A percentile compares a stretch with the other conserved stretches of the same genome.
These are phyloP conservation scores for Nicotiana tabacum DNA, from an alignment of 257 asterid genomes.

Conservation along the genomic window DNA sequence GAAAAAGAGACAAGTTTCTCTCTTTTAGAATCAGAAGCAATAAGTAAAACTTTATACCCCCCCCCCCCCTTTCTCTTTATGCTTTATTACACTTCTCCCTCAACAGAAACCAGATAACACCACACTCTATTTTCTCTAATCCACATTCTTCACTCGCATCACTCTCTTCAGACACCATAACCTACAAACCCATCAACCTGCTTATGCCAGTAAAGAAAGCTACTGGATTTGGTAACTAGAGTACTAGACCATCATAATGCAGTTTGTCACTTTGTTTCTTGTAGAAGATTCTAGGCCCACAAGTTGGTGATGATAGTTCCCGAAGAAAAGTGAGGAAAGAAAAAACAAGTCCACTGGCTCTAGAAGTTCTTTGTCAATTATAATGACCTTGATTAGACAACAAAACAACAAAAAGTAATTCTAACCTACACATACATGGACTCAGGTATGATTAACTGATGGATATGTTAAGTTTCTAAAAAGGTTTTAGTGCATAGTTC, in stretches of 20 bases:
- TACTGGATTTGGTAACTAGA: background rate
- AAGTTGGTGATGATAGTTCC: background rate
- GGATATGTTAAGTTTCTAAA: background rate
- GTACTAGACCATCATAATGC: background rate
- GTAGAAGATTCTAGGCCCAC: background rate
- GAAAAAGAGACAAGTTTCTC: background rate
- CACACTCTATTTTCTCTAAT: conserved; percentile 1
- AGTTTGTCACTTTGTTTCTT: background rate
- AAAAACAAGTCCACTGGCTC: background rate
- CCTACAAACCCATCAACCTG: background rate
- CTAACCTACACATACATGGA: background rate
- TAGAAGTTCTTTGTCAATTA: background rate
- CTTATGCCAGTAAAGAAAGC: background rate
- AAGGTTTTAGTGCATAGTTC: background rate
- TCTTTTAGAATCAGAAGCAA: background rate
- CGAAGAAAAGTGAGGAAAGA: background rate
- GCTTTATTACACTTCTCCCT: background rate
- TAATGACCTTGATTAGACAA: background rate
- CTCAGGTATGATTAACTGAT: background rate
- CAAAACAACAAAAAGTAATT: background rate
- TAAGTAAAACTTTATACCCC: background rate
- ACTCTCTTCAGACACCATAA: background rate
- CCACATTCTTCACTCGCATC: background rate
- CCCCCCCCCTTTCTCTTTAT: background rate
- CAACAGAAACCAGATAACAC: background rate